Evolutionary conservation across 2,329 filamentous ascomycete species (phyloP), one percentile per base, ranked within the genome.

Genomic region (Alternaria ethzedia): DNA sequence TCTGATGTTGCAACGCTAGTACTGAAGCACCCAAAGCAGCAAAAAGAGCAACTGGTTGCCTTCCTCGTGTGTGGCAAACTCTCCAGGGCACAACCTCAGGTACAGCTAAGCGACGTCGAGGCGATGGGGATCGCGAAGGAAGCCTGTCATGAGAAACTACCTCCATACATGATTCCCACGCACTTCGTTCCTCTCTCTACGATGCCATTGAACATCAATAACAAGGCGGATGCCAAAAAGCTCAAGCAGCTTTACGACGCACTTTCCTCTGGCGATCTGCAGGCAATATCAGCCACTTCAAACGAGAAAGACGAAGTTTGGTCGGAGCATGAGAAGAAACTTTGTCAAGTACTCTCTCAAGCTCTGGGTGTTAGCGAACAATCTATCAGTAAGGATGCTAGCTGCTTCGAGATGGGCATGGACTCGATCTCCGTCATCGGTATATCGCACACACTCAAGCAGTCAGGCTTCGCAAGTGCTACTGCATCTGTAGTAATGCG

Each of bases 91-190:
- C 66, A 73, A 49, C 54, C 70, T 2, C 67, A 66, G 17, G 66
- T 76, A 9, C 52, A 74, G 3, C 64, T 78, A 1, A 62, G 67
- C 7, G 52, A 70, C n/a, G 63, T 62, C 23, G 51, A 30, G 10
- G 66, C 73, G 6, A 54, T 78, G n/a, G 63, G 65, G 5, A 61
- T 55, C 5, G 70, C 66, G 5, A 82, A 11, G 70, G 82, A 86
- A 23, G 86, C 88, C n/a, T 97, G 94, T 70, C 86, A 87, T 32
- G 82, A 86, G 2, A 88, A 84, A 21, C 85, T 97, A 4, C 92
- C 94, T 0, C 87, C 86, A 0, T 97, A 97, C 77, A 97, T 97
- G 94, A 87, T 97, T 2, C 95, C 94, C 1, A 94, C 93, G 0
- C 92, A 96, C 73, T 89, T 96, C 62, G 82, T 97, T 23, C 87